phyloP scores from a whole-genome alignment of 495 filamentous ascomycete genomes.

The Hyphodiscus hymeniophilus region DNA sequence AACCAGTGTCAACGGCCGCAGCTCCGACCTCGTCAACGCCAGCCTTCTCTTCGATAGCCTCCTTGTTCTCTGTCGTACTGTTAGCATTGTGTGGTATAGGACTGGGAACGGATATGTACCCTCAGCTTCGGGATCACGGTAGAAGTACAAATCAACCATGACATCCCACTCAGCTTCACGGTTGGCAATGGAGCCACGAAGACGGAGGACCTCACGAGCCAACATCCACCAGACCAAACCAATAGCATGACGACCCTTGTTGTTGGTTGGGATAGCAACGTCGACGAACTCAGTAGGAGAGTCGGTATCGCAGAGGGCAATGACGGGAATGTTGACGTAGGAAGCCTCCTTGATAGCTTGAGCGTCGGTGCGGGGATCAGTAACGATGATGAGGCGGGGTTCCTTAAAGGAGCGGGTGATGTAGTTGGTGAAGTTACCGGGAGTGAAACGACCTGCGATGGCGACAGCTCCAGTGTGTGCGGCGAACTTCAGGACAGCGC shows the following conservation, averaged over 20 bases:
- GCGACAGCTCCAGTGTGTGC: slow-evolving; percentile 93
- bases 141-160: slow-evolving; percentile 99
- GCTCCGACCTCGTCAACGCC: slow-evolving; percentile 79
- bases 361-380: slow-evolving; percentile 97
- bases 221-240: slow-evolving; percentile 99
- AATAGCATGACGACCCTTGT: slow-evolving; percentile 99
- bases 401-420: slow-evolving; percentile 99
- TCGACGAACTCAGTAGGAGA: slow-evolving; percentile 99
- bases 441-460: slow-evolving; percentile 99
- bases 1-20: slow-evolving; percentile 71
- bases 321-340: slow-evolving; percentile 99
- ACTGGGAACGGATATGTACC: slow-evolving; percentile 20
- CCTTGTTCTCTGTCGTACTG: slow-evolving; percentile 63
- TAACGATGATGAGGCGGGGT: slow-evolving; percentile 97
- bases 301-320: slow-evolving; percentile 97
- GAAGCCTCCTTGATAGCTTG: slow-evolving; percentile 99
- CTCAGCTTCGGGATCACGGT: slow-evolving; percentile 98
- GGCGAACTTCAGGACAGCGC: slow-evolving; percentile 98
- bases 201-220: slow-evolving; percentile 96
- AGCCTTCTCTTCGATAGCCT: slow-evolving; percentile 47
- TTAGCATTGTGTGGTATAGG: no score
- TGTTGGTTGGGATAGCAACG: slow-evolving; percentile 99
- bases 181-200: slow-evolving; percentile 88
- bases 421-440: slow-evolving; percentile 99
- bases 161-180: slow-evolving; percentile 96